phyloP scores from a whole-genome alignment of 768 basidiomycete genomes.

The Tylopilus subfusipes region DNA sequence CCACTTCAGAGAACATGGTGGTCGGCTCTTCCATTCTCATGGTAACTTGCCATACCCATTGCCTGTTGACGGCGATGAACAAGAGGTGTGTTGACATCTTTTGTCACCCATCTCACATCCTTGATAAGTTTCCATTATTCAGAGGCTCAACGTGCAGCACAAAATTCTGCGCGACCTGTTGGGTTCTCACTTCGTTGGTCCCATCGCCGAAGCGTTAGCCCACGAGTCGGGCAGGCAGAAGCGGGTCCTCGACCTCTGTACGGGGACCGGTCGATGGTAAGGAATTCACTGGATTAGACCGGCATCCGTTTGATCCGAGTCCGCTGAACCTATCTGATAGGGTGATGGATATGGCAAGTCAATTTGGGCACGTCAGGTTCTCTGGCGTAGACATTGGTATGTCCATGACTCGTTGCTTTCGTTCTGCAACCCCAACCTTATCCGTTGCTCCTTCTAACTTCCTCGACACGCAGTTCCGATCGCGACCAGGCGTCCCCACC shows the following conservation, averaged over 20 bases:
- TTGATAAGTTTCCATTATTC: background rate
- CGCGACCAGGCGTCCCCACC: constrained; percentile 55
- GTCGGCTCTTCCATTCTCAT: constrained; percentile 68
- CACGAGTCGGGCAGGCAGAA: constrained; percentile 38
- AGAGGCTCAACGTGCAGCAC: constrained; percentile 58
- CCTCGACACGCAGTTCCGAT: constrained; percentile 56
- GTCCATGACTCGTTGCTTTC: constrained; percentile 21
- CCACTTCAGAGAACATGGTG: constrained; percentile 57
- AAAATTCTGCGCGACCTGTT: constrained; percentile 46
- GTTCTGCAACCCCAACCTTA: constrained; percentile 11
- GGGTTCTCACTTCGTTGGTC: constrained; percentile 57
- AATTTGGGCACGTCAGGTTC: constrained; percentile 63
- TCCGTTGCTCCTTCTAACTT: constrained; percentile 1
- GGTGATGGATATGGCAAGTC: constrained; percentile 69
- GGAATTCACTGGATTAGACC: constrained; percentile 22
- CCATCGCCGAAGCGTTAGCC: constrained; percentile 52
- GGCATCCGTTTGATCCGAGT: constrained; percentile 16
- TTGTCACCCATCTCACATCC: background rate
- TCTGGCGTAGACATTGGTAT: constrained; percentile 75
- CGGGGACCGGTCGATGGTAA: constrained; percentile 72
- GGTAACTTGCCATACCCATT: constrained; percentile 62
- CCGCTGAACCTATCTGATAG: constrained; percentile 36
- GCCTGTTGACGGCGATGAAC: constrained; percentile 69
- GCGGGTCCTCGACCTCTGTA: constrained; percentile 70
- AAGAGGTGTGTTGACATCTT: constrained; percentile 45